Evolutionary conservation across 2,329 filamentous ascomycete genomes (phyloP).

Genomic region (Aureobasidium lini): DNA sequence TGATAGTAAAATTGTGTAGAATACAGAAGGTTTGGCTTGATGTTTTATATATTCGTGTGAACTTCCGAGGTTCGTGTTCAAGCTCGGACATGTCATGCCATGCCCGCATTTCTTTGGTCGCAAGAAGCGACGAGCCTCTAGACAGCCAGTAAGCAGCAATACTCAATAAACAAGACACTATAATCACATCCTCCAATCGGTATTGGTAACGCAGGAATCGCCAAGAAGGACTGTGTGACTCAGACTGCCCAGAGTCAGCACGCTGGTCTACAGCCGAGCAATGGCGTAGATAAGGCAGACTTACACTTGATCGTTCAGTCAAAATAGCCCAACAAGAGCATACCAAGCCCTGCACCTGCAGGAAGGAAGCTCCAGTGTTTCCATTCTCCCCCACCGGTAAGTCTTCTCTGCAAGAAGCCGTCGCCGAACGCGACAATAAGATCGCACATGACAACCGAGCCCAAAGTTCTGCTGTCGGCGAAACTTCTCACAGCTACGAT

Average conservation of each 20-base stretch:
- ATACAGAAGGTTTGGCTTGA: not conserved
- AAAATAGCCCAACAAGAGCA: not conserved
- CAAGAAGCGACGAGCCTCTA: not conserved
- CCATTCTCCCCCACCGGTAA: not conserved
- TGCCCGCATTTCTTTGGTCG: not conserved
- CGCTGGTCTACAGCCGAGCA: not conserved
- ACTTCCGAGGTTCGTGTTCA: not conserved
- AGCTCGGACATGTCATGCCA: not conserved
- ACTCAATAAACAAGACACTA: not conserved
- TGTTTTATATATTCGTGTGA: not conserved
- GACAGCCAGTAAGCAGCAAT: not conserved
- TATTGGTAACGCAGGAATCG: not conserved
- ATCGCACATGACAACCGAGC: not conserved
- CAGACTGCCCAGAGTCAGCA: not conserved
- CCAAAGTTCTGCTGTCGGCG: not conserved
- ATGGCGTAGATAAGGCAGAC: not conserved
- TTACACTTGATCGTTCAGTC: not conserved
- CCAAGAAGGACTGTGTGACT: not conserved
- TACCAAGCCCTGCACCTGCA: not conserved
- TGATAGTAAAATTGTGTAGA: not conserved
- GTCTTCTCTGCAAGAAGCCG: not conserved
- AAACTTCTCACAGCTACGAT: not conserved
- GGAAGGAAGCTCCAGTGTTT: conserved; percentile 1
- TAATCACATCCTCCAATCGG: not conserved
- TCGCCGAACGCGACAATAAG: not conserved